Base-by-base conservation (phyloP, 2,329 filamentous ascomycete species). In the Colletotrichum shisoi region DNA sequence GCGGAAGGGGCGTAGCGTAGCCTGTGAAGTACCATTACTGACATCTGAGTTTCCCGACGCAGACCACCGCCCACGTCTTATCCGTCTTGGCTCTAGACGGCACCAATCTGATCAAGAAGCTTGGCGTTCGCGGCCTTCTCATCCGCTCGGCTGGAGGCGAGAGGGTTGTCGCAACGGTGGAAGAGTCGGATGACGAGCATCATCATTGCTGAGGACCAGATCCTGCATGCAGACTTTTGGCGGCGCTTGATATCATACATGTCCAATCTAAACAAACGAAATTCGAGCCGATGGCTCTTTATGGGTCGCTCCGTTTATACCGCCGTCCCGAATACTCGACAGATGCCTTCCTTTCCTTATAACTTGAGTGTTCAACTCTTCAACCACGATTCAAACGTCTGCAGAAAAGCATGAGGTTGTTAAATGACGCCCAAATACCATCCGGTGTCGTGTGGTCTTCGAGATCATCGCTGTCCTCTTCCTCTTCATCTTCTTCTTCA, bases 31-130 rank as follows among this genome's bases (percentile, higher is more conserved):
- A 4, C 31, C 15, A 17, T 42, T 21, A 0, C 49, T 60, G 42
- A 59, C 45, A 13, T 31, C 7, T 11, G 12, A 27, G 4, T 4
- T 4, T 4, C 1, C 21, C n/a, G 9, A 9, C 19, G 3, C 13
- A 64, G 49, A 31, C 63, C 7, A 57, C 67, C 7, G 63, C 63
- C 5, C 63, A 69, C 45, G 63, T 69, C 3, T 60, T 68, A 4
- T 62, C 51, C 12, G 40, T 62, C 19, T 34, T 69, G 12, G 67
- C 69, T 34, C 17, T 59, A 3, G 60, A 68, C 12, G 63, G 62
- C 3, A 61, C 49, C 15, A 80, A 70, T 9, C 63, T 69, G 17
- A 57, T 70, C 11, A 67, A 56, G 56, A 45, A 45, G 13, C n/a
- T 24, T 6, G 2, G 3, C 21, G 27, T 8, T 58, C 13, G 13